phyloP scores from a whole-genome alignment of 75 land plant genomes.

The Isoetes taiwanensis region DNA sequence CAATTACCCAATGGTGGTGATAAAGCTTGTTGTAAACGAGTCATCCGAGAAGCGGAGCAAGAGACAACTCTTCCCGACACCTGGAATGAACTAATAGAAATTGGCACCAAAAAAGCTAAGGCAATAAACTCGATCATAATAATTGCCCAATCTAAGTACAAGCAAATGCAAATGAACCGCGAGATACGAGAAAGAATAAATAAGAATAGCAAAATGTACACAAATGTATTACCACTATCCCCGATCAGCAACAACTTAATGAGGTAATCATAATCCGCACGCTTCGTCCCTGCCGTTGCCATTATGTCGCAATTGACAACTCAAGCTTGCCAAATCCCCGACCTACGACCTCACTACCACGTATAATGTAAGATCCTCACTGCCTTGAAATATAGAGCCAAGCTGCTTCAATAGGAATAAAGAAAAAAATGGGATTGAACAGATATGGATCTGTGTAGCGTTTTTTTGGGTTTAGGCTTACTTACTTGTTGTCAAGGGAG shows the following conservation, averaged over 20 bases:
- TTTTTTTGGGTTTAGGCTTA: no score
- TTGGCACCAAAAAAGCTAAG: background rate
- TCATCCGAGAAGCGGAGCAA: conserved; percentile 67
- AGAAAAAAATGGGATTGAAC: no score
- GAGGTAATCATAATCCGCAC: conserved; percentile 48
- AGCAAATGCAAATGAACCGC: background rate
- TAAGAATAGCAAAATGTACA: no score
- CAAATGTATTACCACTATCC: conserved; percentile 59
- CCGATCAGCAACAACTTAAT: conserved; percentile 53
- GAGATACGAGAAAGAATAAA: background rate
- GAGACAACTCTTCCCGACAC: conserved; percentile 43
- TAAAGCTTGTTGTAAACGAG: conserved; percentile 77
- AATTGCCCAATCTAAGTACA: background rate
- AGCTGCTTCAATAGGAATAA: no score
- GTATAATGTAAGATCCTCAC: no score
- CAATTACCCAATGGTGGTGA: conserved; percentile 65
- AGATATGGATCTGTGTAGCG: no score
- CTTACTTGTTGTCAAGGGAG: no score
- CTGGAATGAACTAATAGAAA: background rate
- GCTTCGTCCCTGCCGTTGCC: conserved; percentile 36
- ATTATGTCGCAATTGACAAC: conserved; percentile 6
- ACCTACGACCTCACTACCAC: no score
- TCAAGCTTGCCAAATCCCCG: background rate
- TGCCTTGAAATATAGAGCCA: no score
- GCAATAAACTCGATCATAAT: background rate